Conservation (phyloP, 306 rosid genomes). For the Pyrus pyrifolia region DNA sequence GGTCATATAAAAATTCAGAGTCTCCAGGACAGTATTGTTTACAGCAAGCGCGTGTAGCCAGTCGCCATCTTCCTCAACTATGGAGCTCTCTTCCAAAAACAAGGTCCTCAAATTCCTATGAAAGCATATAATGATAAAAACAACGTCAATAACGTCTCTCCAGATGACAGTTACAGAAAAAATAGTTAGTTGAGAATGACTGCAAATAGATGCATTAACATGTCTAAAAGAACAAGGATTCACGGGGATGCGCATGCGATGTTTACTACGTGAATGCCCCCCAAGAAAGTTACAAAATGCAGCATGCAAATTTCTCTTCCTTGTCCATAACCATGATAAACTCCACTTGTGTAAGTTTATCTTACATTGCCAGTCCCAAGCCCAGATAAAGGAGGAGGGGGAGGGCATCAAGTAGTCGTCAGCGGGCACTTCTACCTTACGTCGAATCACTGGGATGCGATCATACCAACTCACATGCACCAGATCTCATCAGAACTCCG, state of each 20-base stretch:
- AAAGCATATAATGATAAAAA: slow-evolving; percentile 2
- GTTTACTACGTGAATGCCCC: not conserved
- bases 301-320: too few species aligned
- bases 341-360: too few species aligned
- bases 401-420: too few species aligned
- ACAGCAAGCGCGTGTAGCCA: slow-evolving; percentile 87
- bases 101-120: slow-evolving; percentile 65
- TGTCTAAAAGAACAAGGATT: not conserved
- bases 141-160: not conserved
- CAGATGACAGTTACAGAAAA: not conserved
- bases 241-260: not conserved
- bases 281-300: not conserved
- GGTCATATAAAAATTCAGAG: slow-evolving; percentile 79
- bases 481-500: too few species aligned
- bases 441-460: too few species aligned
- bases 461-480: too few species aligned
- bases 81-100: slow-evolving; percentile 78
- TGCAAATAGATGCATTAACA: too few species aligned
- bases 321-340: too few species aligned
- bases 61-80: slow-evolving; percentile 57
- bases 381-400: too few species aligned
- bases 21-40: slow-evolving; percentile 79
- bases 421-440: too few species aligned
- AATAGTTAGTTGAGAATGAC: too few species aligned
- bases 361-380: too few species aligned